phyloP scores from a whole-genome alignment of 331 rosid genomes.

The Quercus lobata region DNA sequence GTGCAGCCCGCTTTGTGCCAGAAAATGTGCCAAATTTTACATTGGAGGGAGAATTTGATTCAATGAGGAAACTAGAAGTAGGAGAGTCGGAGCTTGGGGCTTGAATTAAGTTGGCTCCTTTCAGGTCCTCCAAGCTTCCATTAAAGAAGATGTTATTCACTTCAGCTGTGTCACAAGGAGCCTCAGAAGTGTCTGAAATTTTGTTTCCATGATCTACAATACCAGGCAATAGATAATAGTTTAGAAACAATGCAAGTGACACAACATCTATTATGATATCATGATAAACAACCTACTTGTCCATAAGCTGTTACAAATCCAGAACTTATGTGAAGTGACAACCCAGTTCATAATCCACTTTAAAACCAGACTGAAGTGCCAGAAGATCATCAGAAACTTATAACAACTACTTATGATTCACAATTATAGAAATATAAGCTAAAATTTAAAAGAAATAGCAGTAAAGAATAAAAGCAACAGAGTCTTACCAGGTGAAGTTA shows the following conservation, averaged over 20 bases:
- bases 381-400: background rate
- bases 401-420: background rate
- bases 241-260: background rate
- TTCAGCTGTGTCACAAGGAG: slow-evolving; percentile 21
- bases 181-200: slow-evolving; percentile 33
- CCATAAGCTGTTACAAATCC: background rate
- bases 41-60: slow-evolving; percentile 32
- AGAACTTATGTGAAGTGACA: background rate
- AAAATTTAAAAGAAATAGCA: background rate
- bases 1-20: slow-evolving; percentile 60
- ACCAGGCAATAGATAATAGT: slow-evolving; percentile 2
- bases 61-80: slow-evolving; percentile 25
- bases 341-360: background rate
- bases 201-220: slow-evolving; percentile 39
- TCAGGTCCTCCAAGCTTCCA: slow-evolving; percentile 28
- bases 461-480: background rate
- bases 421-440: background rate
- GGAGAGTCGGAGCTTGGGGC: slow-evolving; percentile 20
- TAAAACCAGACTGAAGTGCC: background rate
- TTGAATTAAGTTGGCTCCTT: slow-evolving; percentile 23
- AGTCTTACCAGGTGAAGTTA: slow-evolving; percentile 45
- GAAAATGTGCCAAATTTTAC: slow-evolving; percentile 36
- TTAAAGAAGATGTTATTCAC: slow-evolving; percentile 21
- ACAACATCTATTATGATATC: background rate
- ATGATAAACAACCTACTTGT: too few relatives aligned